These are phyloP conservation scores for Ogataea nitratoaversa DNA, from an alignment of 805 yeast species.

Conservation along the genomic window DNA sequence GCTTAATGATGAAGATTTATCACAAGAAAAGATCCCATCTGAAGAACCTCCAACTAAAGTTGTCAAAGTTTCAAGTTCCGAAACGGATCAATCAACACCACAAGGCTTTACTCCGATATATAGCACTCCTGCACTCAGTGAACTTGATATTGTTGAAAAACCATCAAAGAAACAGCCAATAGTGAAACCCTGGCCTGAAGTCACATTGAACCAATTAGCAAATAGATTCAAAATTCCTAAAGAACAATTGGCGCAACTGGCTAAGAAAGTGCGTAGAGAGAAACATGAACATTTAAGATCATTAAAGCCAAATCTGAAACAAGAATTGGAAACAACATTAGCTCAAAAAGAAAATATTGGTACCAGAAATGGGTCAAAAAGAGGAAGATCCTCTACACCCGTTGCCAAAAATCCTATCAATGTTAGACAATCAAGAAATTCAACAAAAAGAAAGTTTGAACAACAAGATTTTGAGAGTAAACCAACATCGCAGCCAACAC, in stretches of 20 bases:
- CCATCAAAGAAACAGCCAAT: slow-evolving; percentile 18
- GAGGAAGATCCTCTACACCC: slow-evolving; percentile 1
- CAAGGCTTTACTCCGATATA: slow-evolving; percentile 24
- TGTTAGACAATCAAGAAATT: slow-evolving; percentile 12
- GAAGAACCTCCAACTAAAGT: slow-evolving; percentile 9
- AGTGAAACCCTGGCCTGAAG: slow-evolving; percentile 28
- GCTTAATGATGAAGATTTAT: slow-evolving; percentile 16
- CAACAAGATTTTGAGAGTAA: not conserved
- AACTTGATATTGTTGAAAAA: slow-evolving; percentile 16
- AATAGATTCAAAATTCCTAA: slow-evolving; percentile 24
- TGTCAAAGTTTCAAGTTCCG: slow-evolving; percentile 14
- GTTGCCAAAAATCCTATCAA: not conserved
- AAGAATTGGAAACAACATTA: too few relatives aligned
- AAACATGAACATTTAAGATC: slow-evolving; percentile 16
- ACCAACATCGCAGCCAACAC: too few relatives aligned
- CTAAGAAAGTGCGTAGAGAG: slow-evolving; percentile 9
- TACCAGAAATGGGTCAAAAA: not conserved
- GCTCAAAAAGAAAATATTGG: not conserved
- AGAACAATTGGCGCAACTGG: slow-evolving; percentile 14
- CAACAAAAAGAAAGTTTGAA: slow-evolving; percentile 13
- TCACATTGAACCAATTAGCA: slow-evolving; percentile 26
- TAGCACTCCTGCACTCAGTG: slow-evolving; percentile 22
- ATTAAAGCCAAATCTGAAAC: slow-evolving; percentile 15
- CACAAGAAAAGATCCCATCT: slow-evolving; percentile 1
- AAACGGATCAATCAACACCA: slow-evolving; percentile 12